phyloP scores from a whole-genome alignment of 2,329 filamentous ascomycete species.

The Calonectria pseudoturangicola region DNA sequence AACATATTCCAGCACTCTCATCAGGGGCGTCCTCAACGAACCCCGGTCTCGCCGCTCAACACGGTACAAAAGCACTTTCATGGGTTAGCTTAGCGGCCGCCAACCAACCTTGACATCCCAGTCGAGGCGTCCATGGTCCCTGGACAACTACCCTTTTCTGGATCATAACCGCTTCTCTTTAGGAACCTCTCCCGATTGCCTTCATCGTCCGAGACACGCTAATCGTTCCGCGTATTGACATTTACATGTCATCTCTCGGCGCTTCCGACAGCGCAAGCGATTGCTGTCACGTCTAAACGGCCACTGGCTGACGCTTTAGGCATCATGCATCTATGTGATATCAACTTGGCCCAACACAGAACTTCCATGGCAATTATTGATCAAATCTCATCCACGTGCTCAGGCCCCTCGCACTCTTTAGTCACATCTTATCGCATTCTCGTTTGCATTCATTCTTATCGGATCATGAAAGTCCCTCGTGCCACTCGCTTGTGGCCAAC shows the following conservation, averaged over 20 bases:
- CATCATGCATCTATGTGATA: constrained; percentile 30
- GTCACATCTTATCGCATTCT: not conserved
- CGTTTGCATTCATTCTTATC: not conserved
- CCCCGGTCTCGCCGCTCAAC: constrained; percentile 30
- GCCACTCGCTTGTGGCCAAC: not conserved
- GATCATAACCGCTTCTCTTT: constrained; percentile 45
- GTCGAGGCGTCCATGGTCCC: constrained; percentile 38
- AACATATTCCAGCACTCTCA: constrained; percentile 36
- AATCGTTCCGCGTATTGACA: constrained; percentile 31
- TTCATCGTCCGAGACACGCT: constrained; percentile 32
- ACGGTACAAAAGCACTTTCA: constrained; percentile 31
- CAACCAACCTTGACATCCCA: constrained; percentile 25
- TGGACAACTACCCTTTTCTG: constrained; percentile 43
- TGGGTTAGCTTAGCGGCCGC: constrained; percentile 41
- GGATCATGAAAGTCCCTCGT: not conserved
- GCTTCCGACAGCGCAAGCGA: constrained; percentile 30
- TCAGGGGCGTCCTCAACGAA: constrained; percentile 43
- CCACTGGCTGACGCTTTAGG: not conserved
- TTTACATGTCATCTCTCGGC: constrained; percentile 32
- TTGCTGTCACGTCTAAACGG: constrained; percentile 15
- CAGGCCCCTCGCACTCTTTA: not conserved
- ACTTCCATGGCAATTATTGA: constrained; percentile 40
- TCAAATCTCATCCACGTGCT: constrained; percentile 21
- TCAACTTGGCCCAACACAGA: constrained; percentile 27
- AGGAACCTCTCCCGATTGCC: constrained; percentile 45